phyloP scores from a whole-genome alignment of 148 eudicot genomes.

The Gaultheria prostrata region DNA sequence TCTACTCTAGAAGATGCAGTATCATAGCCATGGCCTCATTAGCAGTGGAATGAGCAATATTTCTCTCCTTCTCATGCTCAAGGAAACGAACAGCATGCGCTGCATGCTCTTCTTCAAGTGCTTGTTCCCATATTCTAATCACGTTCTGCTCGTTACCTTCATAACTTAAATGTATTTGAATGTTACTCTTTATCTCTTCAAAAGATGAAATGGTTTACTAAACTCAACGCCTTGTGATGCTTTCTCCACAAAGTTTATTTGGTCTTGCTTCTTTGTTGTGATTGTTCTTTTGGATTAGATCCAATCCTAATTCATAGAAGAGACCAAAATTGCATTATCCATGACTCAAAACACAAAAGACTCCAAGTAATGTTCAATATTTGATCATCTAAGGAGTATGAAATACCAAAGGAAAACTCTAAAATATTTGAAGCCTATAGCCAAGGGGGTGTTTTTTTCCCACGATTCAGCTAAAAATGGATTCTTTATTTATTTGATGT shows the following conservation, averaged over 20 bases:
- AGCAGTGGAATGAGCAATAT: conserved; percentile 83
- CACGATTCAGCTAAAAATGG: too few relatives aligned
- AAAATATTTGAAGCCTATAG: too few relatives aligned
- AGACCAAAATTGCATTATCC: too few relatives aligned
- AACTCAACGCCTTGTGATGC: conserved; percentile 29
- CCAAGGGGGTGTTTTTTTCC: neutral
- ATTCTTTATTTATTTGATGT: conserved; percentile 31
- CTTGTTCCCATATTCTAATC: conserved; percentile 53
- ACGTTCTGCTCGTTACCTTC: conserved; percentile 37
- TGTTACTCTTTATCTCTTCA: conserved; percentile 25
- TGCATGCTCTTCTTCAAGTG: conserved; percentile 60
- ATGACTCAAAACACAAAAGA: too few relatives aligned
- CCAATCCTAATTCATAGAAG: too few relatives aligned
- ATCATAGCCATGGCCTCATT: conserved; percentile 99
- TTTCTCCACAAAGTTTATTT: conserved; percentile 14
- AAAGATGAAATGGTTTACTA: conserved; percentile 20
- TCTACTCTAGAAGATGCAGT: conserved; percentile 76
- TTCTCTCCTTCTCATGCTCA: conserved; percentile 91
- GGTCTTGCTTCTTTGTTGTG: too few relatives aligned
- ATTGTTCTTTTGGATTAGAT: too few relatives aligned
- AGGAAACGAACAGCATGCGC: conserved; percentile 60
- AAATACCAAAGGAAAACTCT: too few relatives aligned
- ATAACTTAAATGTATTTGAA: conserved; percentile 17
- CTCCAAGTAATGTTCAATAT: too few relatives aligned
- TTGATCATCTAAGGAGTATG: too few relatives aligned